Percentiles rank a stretch among this genome's conserved stretches.
Evolutionary conservation across 192 early-diverging fungal species (phyloP).

Genomic region (Ambispora gerdemannii): DNA sequence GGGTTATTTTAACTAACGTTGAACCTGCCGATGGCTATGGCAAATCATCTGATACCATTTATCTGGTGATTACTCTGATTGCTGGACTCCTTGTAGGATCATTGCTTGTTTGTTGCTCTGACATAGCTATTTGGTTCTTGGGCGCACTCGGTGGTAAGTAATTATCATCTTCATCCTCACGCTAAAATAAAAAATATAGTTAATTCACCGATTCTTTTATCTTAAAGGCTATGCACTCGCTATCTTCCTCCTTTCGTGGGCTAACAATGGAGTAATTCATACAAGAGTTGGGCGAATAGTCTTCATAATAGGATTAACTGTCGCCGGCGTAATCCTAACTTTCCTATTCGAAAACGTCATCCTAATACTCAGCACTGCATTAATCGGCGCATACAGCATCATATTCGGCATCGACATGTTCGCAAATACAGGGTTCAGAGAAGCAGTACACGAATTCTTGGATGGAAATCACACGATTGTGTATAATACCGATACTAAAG

Average conservation of each 20-base stretch:
- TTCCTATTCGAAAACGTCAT: conserved; percentile 62
- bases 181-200: neutral
- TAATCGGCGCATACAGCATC: conserved; percentile 78
- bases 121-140: conserved; percentile 69
- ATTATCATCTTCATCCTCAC: neutral
- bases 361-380: conserved; percentile 67
- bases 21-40: conserved; percentile 41
- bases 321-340: conserved; percentile 62
- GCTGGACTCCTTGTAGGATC: conserved; percentile 66
- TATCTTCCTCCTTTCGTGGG: conserved; percentile 67
- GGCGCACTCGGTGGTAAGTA: conserved; percentile 68
- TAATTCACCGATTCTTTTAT: neutral
- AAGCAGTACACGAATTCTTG: conserved; percentile 57
- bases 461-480: conserved; percentile 33
- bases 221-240: conserved; percentile 55
- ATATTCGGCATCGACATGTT: conserved; percentile 82
- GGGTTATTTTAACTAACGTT: conserved; percentile 48
- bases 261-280: conserved; percentile 58
- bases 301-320: conserved; percentile 60
- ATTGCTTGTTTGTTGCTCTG: conserved; percentile 63
- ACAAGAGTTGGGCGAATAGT: conserved; percentile 62
- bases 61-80: conserved; percentile 57
- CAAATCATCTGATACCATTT: conserved; percentile 46
- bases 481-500: conserved; percentile 51
- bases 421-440: conserved; percentile 68